Base-by-base conservation (phyloP, 768 basidiomycete genomes). In the Mycena albidolilacea region DNA sequence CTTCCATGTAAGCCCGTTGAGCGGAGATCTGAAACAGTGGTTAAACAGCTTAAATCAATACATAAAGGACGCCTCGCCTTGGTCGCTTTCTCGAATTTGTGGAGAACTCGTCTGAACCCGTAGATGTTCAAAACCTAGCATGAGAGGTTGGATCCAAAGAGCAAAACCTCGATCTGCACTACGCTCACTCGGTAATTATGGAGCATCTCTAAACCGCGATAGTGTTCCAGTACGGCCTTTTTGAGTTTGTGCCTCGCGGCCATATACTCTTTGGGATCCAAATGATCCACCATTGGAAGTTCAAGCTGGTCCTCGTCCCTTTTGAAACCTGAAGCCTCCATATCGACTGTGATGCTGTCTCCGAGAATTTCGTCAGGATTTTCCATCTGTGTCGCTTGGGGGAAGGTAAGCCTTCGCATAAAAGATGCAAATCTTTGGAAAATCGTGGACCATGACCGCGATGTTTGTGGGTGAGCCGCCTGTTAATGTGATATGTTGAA, bases 81-180 rank as follows among this genome's bases (percentile, higher is more conserved):
- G 14, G 95, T 93, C 5, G 88, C 82, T 79, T 95, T 97, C 78
- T 93, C 94, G 73, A 94, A 96, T 80, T 96, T 96, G 81, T 93
- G 95, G 67, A 96, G 80, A 0, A 91, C 92, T 78, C 96, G 95
- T 43, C 93, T 86, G 80, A 98, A 96, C 3, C 97, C 98, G 3
- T 95, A 94, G 15, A 96, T 83, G 80, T 99, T 99, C 55, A 98
- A 82, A 52, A 93, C 90, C 92, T 95, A 72, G 1, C 5, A 38
- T 9, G 23, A 55, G 7, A 11, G 11, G 30, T 54, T 19, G 17
- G 38, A 52, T 50, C 35, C 30, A 4, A 12, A 41, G 41, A 54
- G 15, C 10, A 46, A 65, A 39, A 30, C 10, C 30, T 30, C 30
- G n/a, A 0, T 50, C 37, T 10, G 14, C 55, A 21, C 5, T 7